Evolutionary conservation across 2,329 filamentous ascomycete genomes (phyloP), one percentile per base, ranked within the genome.

Genomic region (Eutypa lata): DNA sequence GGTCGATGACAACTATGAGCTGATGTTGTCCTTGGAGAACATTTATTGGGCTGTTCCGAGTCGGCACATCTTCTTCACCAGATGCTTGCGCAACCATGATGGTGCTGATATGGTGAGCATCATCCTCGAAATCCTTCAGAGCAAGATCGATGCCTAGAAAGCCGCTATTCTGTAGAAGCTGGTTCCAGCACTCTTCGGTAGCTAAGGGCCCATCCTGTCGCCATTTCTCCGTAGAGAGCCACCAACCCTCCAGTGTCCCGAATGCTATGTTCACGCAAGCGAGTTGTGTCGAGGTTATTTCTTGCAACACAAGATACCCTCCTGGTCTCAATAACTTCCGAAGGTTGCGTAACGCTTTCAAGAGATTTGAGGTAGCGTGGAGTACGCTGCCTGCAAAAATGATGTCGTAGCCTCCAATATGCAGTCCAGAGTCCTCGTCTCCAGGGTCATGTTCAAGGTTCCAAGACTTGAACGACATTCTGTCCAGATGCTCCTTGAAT

Each of bases 311-410:
- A 38, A 48, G 31, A 2, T 48, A 28, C 7, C 47, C 47, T 2
- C 53, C 50, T 3, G 53, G 53, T 18, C 47, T 46, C 22, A 57
- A 43, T 10, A 56, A 50, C 21, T 10, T 3, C 2, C n/a, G 21
- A 2, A 44, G 31, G 14, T 35, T 7, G 31, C 31, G 31, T 14
- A 35, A 5, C 8, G 57, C 51, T 7, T 40, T 14, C 2, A 40
- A 43, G 6, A 61, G 26, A 19, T 58, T 46, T 2, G 44, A 13
- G 2, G 59, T 46, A 26, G 56, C 31, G 22, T 61, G 60, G 0
- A 63, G 47, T 3, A 60, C 56, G 35, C 50, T 54, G 21, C 37
- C 51, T 5, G 60, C 60, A 2, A 62, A 2, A 18, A 62, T 21
- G 13, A 58, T 18, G 21, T 62, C 60, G 31, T 60, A 60, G 1